Evolutionary conservation across 495 filamentous ascomycete species (phyloP).

Genomic region (Elasticomyces elasticus): DNA sequence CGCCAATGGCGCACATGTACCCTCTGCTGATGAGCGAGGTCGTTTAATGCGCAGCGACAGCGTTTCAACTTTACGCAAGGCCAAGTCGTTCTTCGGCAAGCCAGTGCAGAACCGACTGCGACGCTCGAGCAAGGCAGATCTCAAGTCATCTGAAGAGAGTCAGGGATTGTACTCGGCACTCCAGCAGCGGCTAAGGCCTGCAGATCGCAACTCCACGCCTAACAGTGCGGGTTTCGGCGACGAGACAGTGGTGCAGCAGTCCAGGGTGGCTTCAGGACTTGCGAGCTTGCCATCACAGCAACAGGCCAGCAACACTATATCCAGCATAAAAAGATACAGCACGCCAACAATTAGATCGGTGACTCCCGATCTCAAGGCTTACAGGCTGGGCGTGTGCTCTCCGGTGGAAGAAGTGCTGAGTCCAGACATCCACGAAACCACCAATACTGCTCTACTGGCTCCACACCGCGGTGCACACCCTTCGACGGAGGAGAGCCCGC

Average conservation of each 20-base stretch:
- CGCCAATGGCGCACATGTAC: slow-evolving; percentile 45
- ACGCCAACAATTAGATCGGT: slow-evolving; percentile 21
- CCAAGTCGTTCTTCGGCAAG: slow-evolving; percentile 17
- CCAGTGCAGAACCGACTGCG: slow-evolving; percentile 16
- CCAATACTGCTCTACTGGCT: background rate
- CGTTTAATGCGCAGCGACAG: slow-evolving; percentile 1
- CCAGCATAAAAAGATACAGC: slow-evolving; percentile 3
- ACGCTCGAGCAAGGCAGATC: slow-evolving; percentile 30
- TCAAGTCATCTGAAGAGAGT: slow-evolving; percentile 42
- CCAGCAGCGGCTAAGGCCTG: slow-evolving; percentile 50
- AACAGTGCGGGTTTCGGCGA: background rate
- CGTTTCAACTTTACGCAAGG: slow-evolving; percentile 17
- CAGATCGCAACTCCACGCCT: background rate
- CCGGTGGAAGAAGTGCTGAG: slow-evolving; percentile 18
- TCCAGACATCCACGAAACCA: background rate
- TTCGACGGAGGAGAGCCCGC: background rate
- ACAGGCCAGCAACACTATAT: background rate
- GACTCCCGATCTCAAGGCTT: slow-evolving; percentile 16
- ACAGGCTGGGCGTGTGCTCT: slow-evolving; percentile 8
- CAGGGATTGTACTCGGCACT: slow-evolving; percentile 64
- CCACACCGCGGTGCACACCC: background rate
- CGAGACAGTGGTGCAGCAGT: background rate
- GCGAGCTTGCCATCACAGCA: slow-evolving; percentile 19
- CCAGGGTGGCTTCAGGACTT: slow-evolving; percentile 6
- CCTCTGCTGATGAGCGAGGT: slow-evolving; percentile 53